phyloP scores from a whole-genome alignment of 2,329 filamentous ascomycete species.

The Coccinonectria pachysandricola region DNA sequence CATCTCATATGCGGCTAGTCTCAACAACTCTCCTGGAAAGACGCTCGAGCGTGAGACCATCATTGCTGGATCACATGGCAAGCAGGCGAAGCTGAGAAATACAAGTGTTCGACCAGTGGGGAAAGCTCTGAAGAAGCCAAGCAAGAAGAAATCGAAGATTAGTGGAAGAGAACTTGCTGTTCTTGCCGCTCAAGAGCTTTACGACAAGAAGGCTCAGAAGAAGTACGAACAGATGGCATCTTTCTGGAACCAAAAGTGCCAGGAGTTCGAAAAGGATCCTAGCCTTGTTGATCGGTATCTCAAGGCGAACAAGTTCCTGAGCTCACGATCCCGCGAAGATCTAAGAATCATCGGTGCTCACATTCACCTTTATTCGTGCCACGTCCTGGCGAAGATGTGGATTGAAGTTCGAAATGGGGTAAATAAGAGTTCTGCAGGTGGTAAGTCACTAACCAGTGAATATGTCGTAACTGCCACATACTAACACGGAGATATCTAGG shows the following conservation, averaged over 20 bases:
- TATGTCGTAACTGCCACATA: not conserved
- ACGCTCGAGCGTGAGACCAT: slow-evolving; percentile 54
- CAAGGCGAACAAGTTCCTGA: slow-evolving; percentile 38
- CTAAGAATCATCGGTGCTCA: slow-evolving; percentile 21
- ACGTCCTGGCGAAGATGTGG: slow-evolving; percentile 18
- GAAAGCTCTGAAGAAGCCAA: slow-evolving; percentile 1
- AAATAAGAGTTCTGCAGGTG: slow-evolving; percentile 3
- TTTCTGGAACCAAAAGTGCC: slow-evolving; percentile 35
- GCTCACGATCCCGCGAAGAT: slow-evolving; percentile 26
- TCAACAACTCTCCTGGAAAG: slow-evolving; percentile 55
- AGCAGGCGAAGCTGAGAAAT: slow-evolving; percentile 1
- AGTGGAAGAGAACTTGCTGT: slow-evolving; percentile 29
- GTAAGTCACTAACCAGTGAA: not conserved
- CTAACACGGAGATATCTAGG: slow-evolving; percentile 8
- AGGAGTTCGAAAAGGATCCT: slow-evolving; percentile 35
- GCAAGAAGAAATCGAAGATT: slow-evolving; percentile 14
- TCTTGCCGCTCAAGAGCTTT: slow-evolving; percentile 23
- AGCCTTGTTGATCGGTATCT: slow-evolving; percentile 34
- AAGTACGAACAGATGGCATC: slow-evolving; percentile 23
- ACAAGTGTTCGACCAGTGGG: slow-evolving; percentile 3
- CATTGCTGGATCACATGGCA: slow-evolving; percentile 29
- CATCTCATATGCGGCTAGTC: slow-evolving; percentile 56
- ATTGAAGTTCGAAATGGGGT: slow-evolving; percentile 1
- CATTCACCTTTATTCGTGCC: slow-evolving; percentile 26
- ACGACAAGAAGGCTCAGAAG: slow-evolving; percentile 22